A percentile compares a stretch with the other conserved stretches of the same genome.
Evolutionary conservation across 2,329 filamentous ascomycete species (phyloP).

Genomic region (Westerdykella sp.): DNA sequence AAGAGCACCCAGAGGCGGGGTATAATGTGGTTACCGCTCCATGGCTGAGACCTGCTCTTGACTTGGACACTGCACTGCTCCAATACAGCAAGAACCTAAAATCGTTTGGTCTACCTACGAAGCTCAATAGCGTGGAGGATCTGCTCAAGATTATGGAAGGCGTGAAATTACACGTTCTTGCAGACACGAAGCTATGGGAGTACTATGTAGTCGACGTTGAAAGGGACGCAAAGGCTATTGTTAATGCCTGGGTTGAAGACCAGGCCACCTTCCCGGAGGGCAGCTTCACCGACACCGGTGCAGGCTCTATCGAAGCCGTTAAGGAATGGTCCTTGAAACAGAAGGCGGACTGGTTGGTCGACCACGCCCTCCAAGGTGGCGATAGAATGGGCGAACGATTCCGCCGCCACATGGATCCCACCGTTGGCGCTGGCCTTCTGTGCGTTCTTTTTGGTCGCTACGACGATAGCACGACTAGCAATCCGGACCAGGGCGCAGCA

Average conservation of each 20-base stretch:
- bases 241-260: constrained; percentile 65
- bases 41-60: constrained; percentile 59
- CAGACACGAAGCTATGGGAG: constrained; percentile 78
- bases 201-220: constrained; percentile 83
- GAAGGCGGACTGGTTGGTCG: constrained; percentile 59
- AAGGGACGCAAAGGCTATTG: constrained; percentile 59
- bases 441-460: constrained; percentile 64
- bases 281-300: constrained; percentile 43
- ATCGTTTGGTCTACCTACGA: constrained; percentile 66
- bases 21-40: constrained; percentile 92
- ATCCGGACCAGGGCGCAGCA: constrained; percentile 48
- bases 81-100: constrained; percentile 57
- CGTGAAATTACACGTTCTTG: constrained; percentile 74
- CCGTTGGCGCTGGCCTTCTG: constrained; percentile 62
- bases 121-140: constrained; percentile 64
- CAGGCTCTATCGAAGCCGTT: constrained; percentile 49
- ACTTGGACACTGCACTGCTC: constrained; percentile 70
- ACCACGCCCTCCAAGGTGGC: constrained; percentile 63
- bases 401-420: constrained; percentile 63
- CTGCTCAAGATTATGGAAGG: constrained; percentile 75
- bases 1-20: constrained; percentile 89
- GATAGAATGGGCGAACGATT: constrained; percentile 77
- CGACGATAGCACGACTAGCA: constrained; percentile 46
- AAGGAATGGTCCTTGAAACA: constrained; percentile 51
- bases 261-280: constrained; percentile 51